Conservation (phyloP, 345 rosid species). For the Trapa bicornis region DNA sequence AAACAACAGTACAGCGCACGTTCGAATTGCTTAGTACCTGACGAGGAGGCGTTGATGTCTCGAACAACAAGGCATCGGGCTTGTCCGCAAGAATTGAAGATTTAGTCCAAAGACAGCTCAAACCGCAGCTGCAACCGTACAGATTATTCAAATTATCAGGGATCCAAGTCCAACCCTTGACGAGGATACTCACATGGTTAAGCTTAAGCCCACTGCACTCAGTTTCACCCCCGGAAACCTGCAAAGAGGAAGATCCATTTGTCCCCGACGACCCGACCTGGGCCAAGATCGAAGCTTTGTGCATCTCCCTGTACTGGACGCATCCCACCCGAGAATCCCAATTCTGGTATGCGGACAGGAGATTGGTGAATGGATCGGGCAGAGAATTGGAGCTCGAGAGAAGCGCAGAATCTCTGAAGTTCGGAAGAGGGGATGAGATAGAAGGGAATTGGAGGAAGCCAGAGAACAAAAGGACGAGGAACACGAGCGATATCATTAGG, state of each 20-base stretch:
- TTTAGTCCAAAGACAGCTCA: conserved; percentile 93
- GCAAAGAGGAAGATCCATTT: conserved; percentile 46
- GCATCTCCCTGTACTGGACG: conserved; percentile 39
- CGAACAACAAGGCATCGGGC: conserved; percentile 84
- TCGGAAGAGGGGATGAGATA: conserved; percentile 23
- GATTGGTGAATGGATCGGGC: conserved; percentile 48
- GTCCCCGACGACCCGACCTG: conserved; percentile 16
- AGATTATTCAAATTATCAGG: conserved; percentile 88
- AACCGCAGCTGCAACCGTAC: conserved; percentile 70
- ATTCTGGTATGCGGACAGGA: conserved; percentile 36
- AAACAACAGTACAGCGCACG: neutral
- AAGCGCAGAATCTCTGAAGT: conserved; percentile 6
- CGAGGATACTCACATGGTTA: conserved; percentile 59
- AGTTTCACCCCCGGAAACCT: conserved; percentile 26
- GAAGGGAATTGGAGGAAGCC: conserved; percentile 73
- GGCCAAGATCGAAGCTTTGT: conserved; percentile 12
- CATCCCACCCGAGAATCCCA: conserved; percentile 91
- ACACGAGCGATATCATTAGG: conserved; percentile 49
- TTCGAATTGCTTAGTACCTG: conserved; percentile 28
- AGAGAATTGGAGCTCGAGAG: conserved; percentile 6
- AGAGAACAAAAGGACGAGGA: conserved; percentile 59
- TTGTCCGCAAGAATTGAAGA: conserved; percentile 73
- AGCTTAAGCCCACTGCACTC: conserved; percentile 42
- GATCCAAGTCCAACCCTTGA: conserved; percentile 96
- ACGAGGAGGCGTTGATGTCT: conserved; percentile 63